A percentile compares a stretch with the other conserved stretches of the same genome.
Evolutionary conservation across 306 rosid genomes (phyloP).

Genomic region (cucumber (Cucumis sativus)): DNA sequence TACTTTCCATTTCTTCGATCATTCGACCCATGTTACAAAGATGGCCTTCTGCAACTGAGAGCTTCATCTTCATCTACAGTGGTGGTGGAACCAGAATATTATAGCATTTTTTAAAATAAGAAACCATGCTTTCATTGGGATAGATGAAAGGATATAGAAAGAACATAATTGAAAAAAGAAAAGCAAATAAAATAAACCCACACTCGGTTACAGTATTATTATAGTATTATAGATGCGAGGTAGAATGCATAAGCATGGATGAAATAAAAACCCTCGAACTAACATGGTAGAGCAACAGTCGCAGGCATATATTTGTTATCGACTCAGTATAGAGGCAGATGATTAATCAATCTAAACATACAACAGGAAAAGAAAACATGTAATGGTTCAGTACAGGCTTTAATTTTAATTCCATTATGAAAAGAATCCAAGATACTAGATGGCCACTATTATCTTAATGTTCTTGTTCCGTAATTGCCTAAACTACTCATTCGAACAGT

Average conservation of each 20-base stretch:
- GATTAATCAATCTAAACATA: too few relatives aligned
- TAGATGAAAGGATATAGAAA: too few relatives aligned
- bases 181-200: too few relatives aligned
- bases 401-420: too few relatives aligned
- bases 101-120: not conserved
- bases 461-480: too few relatives aligned
- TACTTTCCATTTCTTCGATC: constrained; percentile 99
- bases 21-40: constrained; percentile 94
- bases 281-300: not conserved
- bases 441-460: too few relatives aligned
- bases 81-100: not conserved
- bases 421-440: too few relatives aligned
- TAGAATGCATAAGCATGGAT: not conserved
- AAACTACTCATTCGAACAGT: too few relatives aligned
- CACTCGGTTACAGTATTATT: too few relatives aligned
- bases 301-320: not conserved
- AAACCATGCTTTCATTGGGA: not conserved
- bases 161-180: too few relatives aligned
- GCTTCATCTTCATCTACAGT: constrained; percentile 73
- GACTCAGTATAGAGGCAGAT: not conserved
- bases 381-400: too few relatives aligned
- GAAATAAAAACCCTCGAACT: not conserved
- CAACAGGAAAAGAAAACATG: too few relatives aligned
- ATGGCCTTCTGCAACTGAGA: constrained; percentile 79
- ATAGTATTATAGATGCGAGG: not conserved